Evolutionary conservation across 306 rosid species (phyloP).

Genomic region (Purshia tridentata): DNA sequence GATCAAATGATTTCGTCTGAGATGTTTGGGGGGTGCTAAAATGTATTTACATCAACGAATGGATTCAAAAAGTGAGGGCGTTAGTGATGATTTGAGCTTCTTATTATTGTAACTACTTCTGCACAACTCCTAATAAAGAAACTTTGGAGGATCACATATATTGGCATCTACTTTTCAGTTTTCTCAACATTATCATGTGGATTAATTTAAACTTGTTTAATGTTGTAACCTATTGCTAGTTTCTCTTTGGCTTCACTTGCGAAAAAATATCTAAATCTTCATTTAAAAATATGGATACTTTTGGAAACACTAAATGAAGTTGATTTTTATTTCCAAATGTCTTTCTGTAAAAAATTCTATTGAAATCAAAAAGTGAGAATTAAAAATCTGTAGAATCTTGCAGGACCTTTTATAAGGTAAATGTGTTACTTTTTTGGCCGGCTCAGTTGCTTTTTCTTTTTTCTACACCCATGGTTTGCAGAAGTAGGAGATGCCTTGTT

Average conservation of each 20-base stretch:
- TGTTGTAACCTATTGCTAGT: too few species aligned
- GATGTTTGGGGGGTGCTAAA: background rate
- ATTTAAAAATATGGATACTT: background rate
- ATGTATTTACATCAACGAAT: background rate
- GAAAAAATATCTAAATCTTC: background rate
- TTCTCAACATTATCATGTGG: too few species aligned
- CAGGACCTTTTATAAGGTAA: background rate
- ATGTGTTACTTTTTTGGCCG: slow-evolving; percentile 13
- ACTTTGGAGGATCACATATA: too few species aligned
- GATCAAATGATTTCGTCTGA: background rate
- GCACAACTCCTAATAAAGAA: too few species aligned
- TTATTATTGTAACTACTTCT: background rate
- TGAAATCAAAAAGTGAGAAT: background rate
- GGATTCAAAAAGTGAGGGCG: background rate
- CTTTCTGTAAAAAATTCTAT: background rate
- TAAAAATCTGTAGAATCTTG: background rate
- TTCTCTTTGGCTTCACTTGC: too few species aligned
- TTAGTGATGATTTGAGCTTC: background rate
- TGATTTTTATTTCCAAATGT: background rate
- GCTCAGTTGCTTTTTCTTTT: slow-evolving; percentile 14
- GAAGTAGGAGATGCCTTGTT: slow-evolving; percentile 14
- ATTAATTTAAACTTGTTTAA: too few species aligned
- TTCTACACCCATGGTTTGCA: background rate
- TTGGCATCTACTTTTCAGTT: too few species aligned
- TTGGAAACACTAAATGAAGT: background rate